Base-by-base conservation (phyloP, 169 alveolate species). In the Babesia ovata region DNA sequence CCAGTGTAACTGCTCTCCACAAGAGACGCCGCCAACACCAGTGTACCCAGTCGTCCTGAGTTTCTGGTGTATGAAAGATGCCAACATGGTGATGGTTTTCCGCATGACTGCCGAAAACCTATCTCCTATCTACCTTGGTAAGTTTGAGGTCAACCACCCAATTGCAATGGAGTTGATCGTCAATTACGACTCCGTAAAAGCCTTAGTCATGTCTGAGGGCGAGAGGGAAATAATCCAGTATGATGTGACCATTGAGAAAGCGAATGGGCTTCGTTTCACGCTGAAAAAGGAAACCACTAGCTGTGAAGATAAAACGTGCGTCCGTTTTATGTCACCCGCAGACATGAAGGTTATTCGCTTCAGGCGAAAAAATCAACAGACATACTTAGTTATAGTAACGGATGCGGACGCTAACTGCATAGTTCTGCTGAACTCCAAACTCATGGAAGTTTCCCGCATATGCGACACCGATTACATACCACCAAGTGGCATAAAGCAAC, bases 261-360 rank as follows among this genome's bases (percentile, higher is more conserved):
- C 39, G 17, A 39, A 63, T 26, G 29, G 21, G n/a, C 28, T 82
- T 13, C 17, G 24, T 26, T 60, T 53, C 57, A 65, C 26, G 46
- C 19, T 71, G 59, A n/a, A 14, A 29, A n/a, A 50, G 12, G 26
- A 42, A 26, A 14, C 56, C 24, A 29, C 60, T 39, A 33, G 66
- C 22, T 67, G 85, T 22, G 22, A 22, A 17, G 53, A 21, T 21
- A 21, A 70, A 4, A 16, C 21, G n/a, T 79, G 84, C 61, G 66
- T 66, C 24, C 33, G n/a, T 24, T 58, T 79, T 19, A 19, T 29
- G 9, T 63, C 87, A n/a, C 76, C 87, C 4, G 36, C 45, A 10
- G 87, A 79, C 49, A 70, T 79, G 87, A 79, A 79, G 63, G 53
- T 82, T n/a, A 71, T 71, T n/a, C 48, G 42, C 50, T 71, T 74